Base-by-base conservation (phyloP, 2,329 filamentous ascomycete species). In the Decorospora gaudefroyi region DNA sequence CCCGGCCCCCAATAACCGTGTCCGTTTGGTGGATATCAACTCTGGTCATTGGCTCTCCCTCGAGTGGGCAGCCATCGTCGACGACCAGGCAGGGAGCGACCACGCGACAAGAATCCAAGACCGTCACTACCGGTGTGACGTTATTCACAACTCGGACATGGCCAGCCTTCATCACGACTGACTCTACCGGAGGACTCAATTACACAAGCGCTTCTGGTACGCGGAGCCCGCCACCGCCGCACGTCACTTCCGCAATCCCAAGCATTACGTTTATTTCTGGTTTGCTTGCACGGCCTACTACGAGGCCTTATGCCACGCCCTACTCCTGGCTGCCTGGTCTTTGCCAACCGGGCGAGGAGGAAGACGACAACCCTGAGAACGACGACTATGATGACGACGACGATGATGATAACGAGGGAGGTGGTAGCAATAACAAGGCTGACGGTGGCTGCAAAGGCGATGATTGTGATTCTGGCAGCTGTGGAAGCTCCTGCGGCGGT, bases 11-110 rank as follows among this genome's bases (percentile, higher is more conserved):
- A n/a, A 33, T 41, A 8, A 41, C 37, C 17, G 16, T 41, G 11
- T 41, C 37, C 13, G 28, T 41, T 21, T 41, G 37, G 37, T 41
- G 26, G 37, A 41, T 41, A 15, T 41, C 37, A 11, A 41, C 37
- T 16, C 21, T 41, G 13, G 37, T 41, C 15, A 19, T 41, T 25
- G 26, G 26, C 6, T n/a, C 6, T 6, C 15, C 27, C 12, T 18
- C 28, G 6, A 19, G 27, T 9, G 25, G 33, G n/a, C n/a, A n/a
- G n/a, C n/a, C n/a, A n/a, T n/a, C n/a, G n/a, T n/a, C n/a, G n/a
- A n/a, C n/a, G n/a, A n/a, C n/a, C n/a, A n/a, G n/a, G n/a, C n/a
- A n/a, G n/a, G n/a, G n/a, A n/a, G n/a, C n/a, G n/a, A n/a, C n/a
- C n/a, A n/a, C n/a, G n/a, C n/a, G n/a, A n/a, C n/a, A n/a, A n/a